Percentiles rank a stretch among this genome's conserved stretches.
Evolutionary conservation across 192 early-diverging fungal genomes (phyloP).

Genomic region (Backusella mclennaniae): DNA sequence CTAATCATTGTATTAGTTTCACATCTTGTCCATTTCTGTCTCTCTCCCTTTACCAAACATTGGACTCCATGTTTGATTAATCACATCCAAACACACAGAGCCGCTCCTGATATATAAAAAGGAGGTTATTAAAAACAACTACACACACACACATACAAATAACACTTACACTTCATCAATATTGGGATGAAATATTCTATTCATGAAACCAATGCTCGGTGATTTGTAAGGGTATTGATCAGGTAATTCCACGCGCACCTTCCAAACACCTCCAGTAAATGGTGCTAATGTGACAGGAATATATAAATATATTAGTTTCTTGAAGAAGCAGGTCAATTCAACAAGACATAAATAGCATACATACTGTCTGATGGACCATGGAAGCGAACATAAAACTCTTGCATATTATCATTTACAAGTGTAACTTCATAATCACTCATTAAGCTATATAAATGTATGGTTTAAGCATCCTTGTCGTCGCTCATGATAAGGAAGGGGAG

Average conservation of each 20-base stretch:
- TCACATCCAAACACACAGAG: slow-evolving; percentile 98
- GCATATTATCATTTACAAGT: slow-evolving; percentile 99
- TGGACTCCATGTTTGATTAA: slow-evolving; percentile 99
- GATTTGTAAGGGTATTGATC: slow-evolving; percentile 99
- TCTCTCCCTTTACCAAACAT: slow-evolving; percentile 81
- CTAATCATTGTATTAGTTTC: slow-evolving; percentile 37
- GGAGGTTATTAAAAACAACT: neutral
- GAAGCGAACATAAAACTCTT: slow-evolving; percentile 96
- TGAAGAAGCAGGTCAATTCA: no score
- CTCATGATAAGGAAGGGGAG: neutral
- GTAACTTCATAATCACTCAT: slow-evolving; percentile 99
- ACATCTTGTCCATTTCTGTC: neutral
- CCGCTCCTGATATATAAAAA: slow-evolving; percentile 66
- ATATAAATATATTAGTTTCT: no score
- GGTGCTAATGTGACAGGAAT: slow-evolving; percentile 55
- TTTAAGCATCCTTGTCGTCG: neutral
- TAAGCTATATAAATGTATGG: slow-evolving; percentile 53
- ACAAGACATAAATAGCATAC: slow-evolving; percentile 20
- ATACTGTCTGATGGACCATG: slow-evolving; percentile 93
- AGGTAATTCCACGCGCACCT: slow-evolving; percentile 96
- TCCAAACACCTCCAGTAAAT: slow-evolving; percentile 93
- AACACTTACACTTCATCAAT: slow-evolving; percentile 90
- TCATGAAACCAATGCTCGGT: slow-evolving; percentile 98
- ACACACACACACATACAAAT: no score
- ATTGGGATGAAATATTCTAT: slow-evolving; percentile 99